Evolutionary conservation across 2,329 filamentous ascomycete genomes (phyloP), one percentile per base, ranked within the genome.

Genomic region (Eutypella sp.): DNA sequence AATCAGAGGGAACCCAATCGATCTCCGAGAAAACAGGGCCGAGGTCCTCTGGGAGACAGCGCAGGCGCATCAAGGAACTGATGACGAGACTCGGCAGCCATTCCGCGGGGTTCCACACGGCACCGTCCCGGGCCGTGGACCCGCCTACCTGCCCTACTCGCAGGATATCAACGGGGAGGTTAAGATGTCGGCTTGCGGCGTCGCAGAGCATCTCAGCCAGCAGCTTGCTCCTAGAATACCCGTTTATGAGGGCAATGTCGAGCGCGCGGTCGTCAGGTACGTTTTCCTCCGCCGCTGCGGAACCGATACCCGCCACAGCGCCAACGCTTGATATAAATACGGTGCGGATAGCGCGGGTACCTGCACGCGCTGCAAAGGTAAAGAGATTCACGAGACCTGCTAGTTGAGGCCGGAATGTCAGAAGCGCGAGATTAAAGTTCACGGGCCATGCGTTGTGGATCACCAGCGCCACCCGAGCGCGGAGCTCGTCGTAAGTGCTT

Each of bases 401-500:
- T 50, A 76, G 68, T 50, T 74, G 67, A 8, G 64, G 57, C 46
- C 70, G 67, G 53, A 77, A 74, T 47, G 66, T 71, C n/a, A 61
- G 54, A 1, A 73, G 63, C 0, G 66, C 63, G 45, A 76, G 63
- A 51, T 72, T 72, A 65, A 77, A 77, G 54, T 76, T 75, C 10
- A 77, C 74, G 1, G 71, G 66, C 73, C 73, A 75, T 1, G 73
- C 71, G 29, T 65, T 62, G 59, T 76, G 72, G 43, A 76, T 67
- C 41, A 73, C 62, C 19, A 62, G 52, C 0, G 71, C 74, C 7
- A 71, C 54, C 4, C 63, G 48, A 29, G 46, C 38, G 3, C 48
- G 46, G 3, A 71, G 51, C 9, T 53, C 43, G n/a, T 48, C 42
- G 44, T 63, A 65, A 31, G 54, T 53, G 2, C 59, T 52, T 4